These are phyloP conservation scores for Chalciporus piperatus DNA, from an alignment of 768 basidiomycete genomes.

Conservation along the genomic window DNA sequence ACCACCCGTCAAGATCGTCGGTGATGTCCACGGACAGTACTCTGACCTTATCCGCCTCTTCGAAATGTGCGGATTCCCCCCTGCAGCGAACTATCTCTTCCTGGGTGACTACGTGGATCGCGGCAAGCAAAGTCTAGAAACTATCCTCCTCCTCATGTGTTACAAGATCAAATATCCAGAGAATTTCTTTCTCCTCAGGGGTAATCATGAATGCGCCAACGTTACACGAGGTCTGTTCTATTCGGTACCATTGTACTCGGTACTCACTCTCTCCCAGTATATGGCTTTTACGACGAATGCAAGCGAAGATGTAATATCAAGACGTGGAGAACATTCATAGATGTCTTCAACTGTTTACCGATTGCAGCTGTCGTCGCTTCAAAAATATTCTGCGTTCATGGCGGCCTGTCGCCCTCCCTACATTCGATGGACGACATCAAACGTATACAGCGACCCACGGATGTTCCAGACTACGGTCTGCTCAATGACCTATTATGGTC, in stretches of 20 bases:
- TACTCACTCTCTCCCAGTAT: slow-evolving; percentile 54
- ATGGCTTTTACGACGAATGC: slow-evolving; percentile 99
- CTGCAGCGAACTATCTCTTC: slow-evolving; percentile 96
- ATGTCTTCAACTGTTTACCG: slow-evolving; percentile 98
- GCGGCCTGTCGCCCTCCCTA: slow-evolving; percentile 88
- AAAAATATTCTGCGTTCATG: slow-evolving; percentile 99
- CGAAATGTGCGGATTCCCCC: slow-evolving; percentile 99
- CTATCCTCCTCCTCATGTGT: slow-evolving; percentile 92
- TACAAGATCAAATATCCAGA: slow-evolving; percentile 99
- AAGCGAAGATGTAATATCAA: slow-evolving; percentile 99
- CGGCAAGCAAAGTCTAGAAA: slow-evolving; percentile 97
- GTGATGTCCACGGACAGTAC: slow-evolving; percentile 99
- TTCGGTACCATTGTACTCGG: slow-evolving; percentile 8
- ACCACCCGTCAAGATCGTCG: slow-evolving; percentile 98
- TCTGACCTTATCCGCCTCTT: slow-evolving; percentile 97
- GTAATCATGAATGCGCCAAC: slow-evolving; percentile 99
- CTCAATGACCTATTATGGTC: slow-evolving; percentile 98
- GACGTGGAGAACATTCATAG: slow-evolving; percentile 99
- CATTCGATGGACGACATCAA: slow-evolving; percentile 99
- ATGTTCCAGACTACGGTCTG: slow-evolving; percentile 97
- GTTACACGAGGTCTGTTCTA: slow-evolving; percentile 85
- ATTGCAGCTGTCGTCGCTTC: slow-evolving; percentile 98
- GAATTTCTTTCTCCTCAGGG: slow-evolving; percentile 96
- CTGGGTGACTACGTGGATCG: slow-evolving; percentile 99
- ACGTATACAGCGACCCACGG: slow-evolving; percentile 95